A percentile compares a stretch with the other conserved stretches of the same genome.
Evolutionary conservation across 129 eudicot species (phyloP).

Genomic region (Erigeron canadensis): DNA sequence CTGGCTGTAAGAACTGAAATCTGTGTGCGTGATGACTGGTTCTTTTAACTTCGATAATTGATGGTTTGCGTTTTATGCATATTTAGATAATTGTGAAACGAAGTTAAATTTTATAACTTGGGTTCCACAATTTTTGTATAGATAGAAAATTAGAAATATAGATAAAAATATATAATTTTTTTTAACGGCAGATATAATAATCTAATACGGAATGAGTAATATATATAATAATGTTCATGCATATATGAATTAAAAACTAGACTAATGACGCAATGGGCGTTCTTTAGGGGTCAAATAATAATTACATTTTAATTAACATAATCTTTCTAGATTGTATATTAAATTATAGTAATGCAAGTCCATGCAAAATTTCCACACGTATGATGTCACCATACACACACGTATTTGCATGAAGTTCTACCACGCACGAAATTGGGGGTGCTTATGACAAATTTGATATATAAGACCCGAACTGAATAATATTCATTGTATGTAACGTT

Average conservation of each 20-base stretch:
- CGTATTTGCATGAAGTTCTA: conserved; percentile 30
- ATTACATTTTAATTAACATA: background rate
- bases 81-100: too few relatives aligned
- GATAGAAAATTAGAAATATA: too few relatives aligned
- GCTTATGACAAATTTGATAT: conserved; percentile 1
- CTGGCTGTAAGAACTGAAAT: too few relatives aligned
- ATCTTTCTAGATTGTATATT: conserved; percentile 23
- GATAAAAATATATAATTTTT: too few relatives aligned
- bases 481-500: too few relatives aligned
- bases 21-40: too few relatives aligned
- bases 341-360: conserved; percentile 18
- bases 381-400: conserved; percentile 37
- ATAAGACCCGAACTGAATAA: background rate
- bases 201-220: too few relatives aligned
- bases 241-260: conserved; percentile 1
- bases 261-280: conserved; percentile 29
- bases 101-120: too few relatives aligned
- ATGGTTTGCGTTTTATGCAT: too few relatives aligned
- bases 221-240: background rate
- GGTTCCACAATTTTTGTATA: too few relatives aligned
- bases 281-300: conserved; percentile 21
- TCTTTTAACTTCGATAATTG: too few relatives aligned
- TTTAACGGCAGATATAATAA: too few relatives aligned
- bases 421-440: conserved; percentile 20
- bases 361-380: conserved; percentile 29